These are phyloP conservation scores for Stephania yunnanensis DNA, from an alignment of 164 flowering plant species.

Conservation along the genomic window DNA sequence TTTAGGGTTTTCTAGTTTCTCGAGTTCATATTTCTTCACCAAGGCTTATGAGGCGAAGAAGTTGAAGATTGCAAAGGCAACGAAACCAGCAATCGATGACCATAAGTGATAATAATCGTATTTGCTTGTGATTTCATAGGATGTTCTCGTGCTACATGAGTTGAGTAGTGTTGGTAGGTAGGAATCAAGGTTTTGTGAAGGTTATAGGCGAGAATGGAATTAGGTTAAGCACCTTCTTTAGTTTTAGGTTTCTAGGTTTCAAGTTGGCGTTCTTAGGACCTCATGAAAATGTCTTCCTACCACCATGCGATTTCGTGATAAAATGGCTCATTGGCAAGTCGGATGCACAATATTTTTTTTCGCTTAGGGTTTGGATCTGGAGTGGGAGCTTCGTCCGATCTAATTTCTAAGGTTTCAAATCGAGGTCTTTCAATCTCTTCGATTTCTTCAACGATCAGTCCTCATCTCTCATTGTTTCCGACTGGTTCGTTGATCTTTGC, in stretches of 20 bases:
- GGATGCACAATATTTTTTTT: too few species aligned
- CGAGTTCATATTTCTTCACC: constrained; percentile 15
- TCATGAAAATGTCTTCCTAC: background rate
- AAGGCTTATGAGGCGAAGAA: constrained; percentile 17
- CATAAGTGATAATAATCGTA: constrained; percentile 16
- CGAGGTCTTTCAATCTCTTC: too few species aligned
- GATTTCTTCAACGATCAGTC: too few species aligned
- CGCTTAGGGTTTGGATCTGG: too few species aligned
- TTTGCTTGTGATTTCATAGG: background rate
- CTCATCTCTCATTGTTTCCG: too few species aligned
- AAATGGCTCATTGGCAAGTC: background rate
- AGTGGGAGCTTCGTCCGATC: too few species aligned
- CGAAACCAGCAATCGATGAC: constrained; percentile 24
- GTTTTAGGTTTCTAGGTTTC: background rate
- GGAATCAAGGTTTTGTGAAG: background rate
- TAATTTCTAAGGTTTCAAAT: too few species aligned
- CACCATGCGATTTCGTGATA: background rate
- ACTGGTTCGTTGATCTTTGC: too few species aligned
- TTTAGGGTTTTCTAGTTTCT: background rate
- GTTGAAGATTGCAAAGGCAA: constrained; percentile 10
- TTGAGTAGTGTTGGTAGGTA: background rate
- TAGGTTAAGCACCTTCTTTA: background rate
- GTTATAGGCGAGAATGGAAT: background rate
- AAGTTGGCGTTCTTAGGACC: background rate
- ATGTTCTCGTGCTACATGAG: background rate